Base-by-base conservation (phyloP, 257 asterid genomes). In the Eucommia ulmoides region DNA sequence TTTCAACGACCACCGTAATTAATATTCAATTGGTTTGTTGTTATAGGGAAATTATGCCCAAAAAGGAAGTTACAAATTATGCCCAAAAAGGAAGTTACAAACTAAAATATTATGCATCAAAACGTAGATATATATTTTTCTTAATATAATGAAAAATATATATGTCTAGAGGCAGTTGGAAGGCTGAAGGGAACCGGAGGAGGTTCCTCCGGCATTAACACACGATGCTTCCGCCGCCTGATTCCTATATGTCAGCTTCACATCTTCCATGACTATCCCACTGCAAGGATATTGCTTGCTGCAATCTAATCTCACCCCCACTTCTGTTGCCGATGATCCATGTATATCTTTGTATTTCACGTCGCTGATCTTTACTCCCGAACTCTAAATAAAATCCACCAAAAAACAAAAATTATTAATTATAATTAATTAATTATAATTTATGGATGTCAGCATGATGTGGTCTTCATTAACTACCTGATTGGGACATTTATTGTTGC, bases 241-340 rank as follows among this genome's bases (percentile, higher is more conserved):
- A 42, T 16, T 10, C 48, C 4, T 16, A 42, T 42, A 42, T 8
- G 9, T 42, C 20, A 42, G 48, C 9, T 21, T 42, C 19, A 42
- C 48, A 7, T 42, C 48, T 42, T 42, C 48, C 48, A 42, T 19
- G n/a, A 19, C 19, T 42, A 42, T 42, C 20, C 48, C 48, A 15
- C 9, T 42, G 48, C 48, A 42, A 0, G 48, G 48, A 3, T 18
- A 2, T 21, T 42, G 3, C 48, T 18, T 42, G 1, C 48, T 42
- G 15, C 48, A 42, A 18, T 42, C 48, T 1, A 42, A 1, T 15
- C 9, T 42, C 19, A 42, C 48, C 0, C 20, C 48, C n/a, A 42
- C 19, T 42, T 42, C 7, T 2, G 48, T 42, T 2, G 48, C 48
- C 4, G 48, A 42, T 42, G 48, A 16, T 42, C 48, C 48, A 42